Base-by-base conservation (phyloP, 257 asterid species). In the Galeopsis tetrahit region DNA sequence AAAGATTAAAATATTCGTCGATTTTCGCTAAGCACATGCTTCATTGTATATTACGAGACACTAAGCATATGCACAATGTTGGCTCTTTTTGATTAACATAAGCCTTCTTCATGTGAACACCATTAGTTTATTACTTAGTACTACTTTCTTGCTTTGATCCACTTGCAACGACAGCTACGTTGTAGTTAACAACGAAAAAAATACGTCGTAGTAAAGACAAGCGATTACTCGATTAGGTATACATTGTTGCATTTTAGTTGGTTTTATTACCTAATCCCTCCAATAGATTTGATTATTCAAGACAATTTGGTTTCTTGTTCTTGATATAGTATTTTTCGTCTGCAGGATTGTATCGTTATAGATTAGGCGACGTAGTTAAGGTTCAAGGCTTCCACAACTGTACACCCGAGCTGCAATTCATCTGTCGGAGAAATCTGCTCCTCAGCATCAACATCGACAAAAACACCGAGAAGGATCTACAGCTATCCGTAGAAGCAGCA, bases 381-480 rank as follows among this genome's bases (percentile, higher is more conserved):
- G 96, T 95, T 4, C 79, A 77, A 55, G 97, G 99, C 0, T 95
- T 92, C 80, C 87, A 90, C 84, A 90, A 95, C 83, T 68, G 88
- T 21, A 92, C 98, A 6, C 99, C 99, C 0, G 90, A 87, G 83
- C 93, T 95, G 38, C 92, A 90, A 33, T 95, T 92, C 77, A 64
- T 95, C 17, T 92, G 98, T 84, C 63, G 99, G 63, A 83, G 90
- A 53, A 95, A 89, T 73, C 99, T 95, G 44, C 89, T 92, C 1
- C 96, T 95, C 48, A 84, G 87, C 5, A 74, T 95, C 61, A 92
- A 95, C 86, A 92, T 95, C 7, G 99, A 95, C 93, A 95, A 95
- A 77, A 95, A 86, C 85, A 92, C 97, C 0, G 99, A 95, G 80
- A 92, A 92, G 80, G 99, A 95, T 33, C 72, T 95, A 7, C 99